Evolutionary conservation across 495 filamentous ascomycete species (phyloP), one percentile per base, ranked within the genome.

Genomic region (Neurospora sp.): DNA sequence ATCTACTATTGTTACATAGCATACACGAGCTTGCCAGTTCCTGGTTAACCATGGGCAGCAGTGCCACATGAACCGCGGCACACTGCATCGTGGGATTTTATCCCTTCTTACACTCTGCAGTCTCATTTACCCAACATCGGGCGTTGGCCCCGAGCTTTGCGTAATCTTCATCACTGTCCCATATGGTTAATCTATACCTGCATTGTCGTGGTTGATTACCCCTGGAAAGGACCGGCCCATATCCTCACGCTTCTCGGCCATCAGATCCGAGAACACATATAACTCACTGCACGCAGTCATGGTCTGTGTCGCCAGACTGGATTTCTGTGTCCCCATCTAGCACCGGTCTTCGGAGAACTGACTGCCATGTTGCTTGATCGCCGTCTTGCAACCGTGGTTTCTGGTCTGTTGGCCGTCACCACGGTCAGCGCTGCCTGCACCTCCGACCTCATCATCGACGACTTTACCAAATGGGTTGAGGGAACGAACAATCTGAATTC

Each of bases 361-460:
- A 69, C 38, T 70, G 69, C 48, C 70, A 81, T 76, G 77, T 69
- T 79, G 71, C 38, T 76, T 69, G 75, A 76, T 68, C 74, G 72
- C 41, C 70, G 74, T 69, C 73, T 80, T 22, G 72, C 75, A 16
- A 72, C 74, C 61, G 78, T 78, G 71, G 53, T 81, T 65, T 78
- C 74, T 53, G 74, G 72, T 68, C 76, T 81, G 9, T 72, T 72
- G 73, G 69, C 74, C 38, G 76, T 75, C 73, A 37, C 75, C 45
- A 48, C 69, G 40, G 78, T 70, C 70, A 71, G 40, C 12, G 80
- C 80, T n/a, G 83, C 82, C 35, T 89, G 88, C 78, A 82, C 79
- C 61, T 72, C 82, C 37, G 83, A 87, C 73, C 78, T 89, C 9
- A 45, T 87, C n/a, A 80, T 90, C 73, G 88, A 90, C 76, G 81